A percentile compares a stretch with the other conserved stretches of the same genome.
These are phyloP conservation scores for Ramaria rubella DNA, from an alignment of 768 basidiomycete genomes.

Conservation along the genomic window DNA sequence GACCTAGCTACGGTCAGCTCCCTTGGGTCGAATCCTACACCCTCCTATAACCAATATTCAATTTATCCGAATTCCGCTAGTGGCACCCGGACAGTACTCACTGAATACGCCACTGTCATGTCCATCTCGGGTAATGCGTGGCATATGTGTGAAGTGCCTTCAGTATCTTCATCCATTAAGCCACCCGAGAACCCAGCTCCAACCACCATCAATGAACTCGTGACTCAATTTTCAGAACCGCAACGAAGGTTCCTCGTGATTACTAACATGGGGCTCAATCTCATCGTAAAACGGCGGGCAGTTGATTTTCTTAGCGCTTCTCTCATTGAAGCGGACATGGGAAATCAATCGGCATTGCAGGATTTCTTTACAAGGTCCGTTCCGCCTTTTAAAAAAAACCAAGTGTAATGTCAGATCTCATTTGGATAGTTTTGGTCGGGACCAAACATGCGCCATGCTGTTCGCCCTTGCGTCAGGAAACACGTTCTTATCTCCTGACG, in stretches of 20 bases:
- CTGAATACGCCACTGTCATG: constrained; percentile 73
- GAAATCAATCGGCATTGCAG: constrained; percentile 10
- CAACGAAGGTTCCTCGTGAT: constrained; percentile 80
- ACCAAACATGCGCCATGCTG: constrained; percentile 90
- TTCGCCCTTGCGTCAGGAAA: constrained; percentile 82
- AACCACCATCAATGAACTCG: constrained; percentile 69
- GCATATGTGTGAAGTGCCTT: constrained; percentile 58
- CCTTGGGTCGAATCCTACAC: constrained; percentile 56
- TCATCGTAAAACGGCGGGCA: constrained; percentile 74
- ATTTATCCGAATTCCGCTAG: constrained; percentile 38
- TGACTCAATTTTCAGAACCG: constrained; percentile 69
- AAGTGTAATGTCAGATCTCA: neutral
- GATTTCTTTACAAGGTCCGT: constrained; percentile 12
- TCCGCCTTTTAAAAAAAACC: neutral
- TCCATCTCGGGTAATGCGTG: constrained; percentile 78
- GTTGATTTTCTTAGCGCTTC: constrained; percentile 68
- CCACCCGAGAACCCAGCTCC: constrained; percentile 38
- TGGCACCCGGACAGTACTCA: constrained; percentile 54
- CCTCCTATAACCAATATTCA: constrained; percentile 27
- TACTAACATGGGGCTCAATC: constrained; percentile 79
- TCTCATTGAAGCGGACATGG: constrained; percentile 9
- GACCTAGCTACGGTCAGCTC: constrained; percentile 68
- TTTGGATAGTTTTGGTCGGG: constrained; percentile 69
- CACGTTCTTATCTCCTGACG: constrained; percentile 54
- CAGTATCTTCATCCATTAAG: constrained; percentile 32